phyloP scores from a whole-genome alignment of 2,329 filamentous ascomycete species.

The Aspergillus fumigatiaffinis region DNA sequence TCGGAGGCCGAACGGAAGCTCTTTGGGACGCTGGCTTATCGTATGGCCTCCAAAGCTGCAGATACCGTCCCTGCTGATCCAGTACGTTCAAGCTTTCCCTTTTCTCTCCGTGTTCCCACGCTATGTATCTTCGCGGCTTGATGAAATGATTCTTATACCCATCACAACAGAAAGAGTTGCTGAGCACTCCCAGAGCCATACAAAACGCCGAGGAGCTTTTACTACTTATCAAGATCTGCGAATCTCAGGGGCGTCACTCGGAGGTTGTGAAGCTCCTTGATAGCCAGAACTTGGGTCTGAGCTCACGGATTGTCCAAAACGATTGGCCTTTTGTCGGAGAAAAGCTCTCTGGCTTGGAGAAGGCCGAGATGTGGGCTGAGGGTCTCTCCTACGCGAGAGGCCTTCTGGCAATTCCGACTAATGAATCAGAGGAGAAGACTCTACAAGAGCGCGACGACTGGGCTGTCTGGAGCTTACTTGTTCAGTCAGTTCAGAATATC shows the following conservation, averaged over 20 bases:
- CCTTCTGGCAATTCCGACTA: conserved; percentile 34
- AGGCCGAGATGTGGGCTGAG: conserved; percentile 37
- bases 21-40: conserved; percentile 49
- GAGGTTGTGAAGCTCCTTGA: conserved; percentile 43
- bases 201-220: conserved; percentile 45
- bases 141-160: conserved; percentile 14
- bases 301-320: conserved; percentile 41
- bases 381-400: conserved; percentile 33
- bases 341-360: conserved; percentile 37
- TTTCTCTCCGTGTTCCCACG: background rate
- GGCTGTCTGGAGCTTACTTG: conserved; percentile 43
- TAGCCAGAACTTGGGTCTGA: conserved; percentile 39
- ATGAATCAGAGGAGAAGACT: conserved; percentile 23
- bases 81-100: conserved; percentile 29
- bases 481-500: conserved; percentile 31
- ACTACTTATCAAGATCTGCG: conserved; percentile 43
- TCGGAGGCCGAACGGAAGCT: conserved; percentile 43
- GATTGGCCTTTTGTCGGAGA: conserved; percentile 40
- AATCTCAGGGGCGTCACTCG: conserved; percentile 35
- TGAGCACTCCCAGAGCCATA: conserved; percentile 41
- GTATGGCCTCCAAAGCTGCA: conserved; percentile 47
- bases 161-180: conserved; percentile 34
- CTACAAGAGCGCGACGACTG: conserved; percentile 43
- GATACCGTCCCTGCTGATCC: conserved; percentile 41
- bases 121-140: conserved; percentile 8